Evolutionary conservation across 2,329 filamentous ascomycete species (phyloP), one percentile per base, ranked within the genome.

Genomic region (Stenocarpella maydis): DNA sequence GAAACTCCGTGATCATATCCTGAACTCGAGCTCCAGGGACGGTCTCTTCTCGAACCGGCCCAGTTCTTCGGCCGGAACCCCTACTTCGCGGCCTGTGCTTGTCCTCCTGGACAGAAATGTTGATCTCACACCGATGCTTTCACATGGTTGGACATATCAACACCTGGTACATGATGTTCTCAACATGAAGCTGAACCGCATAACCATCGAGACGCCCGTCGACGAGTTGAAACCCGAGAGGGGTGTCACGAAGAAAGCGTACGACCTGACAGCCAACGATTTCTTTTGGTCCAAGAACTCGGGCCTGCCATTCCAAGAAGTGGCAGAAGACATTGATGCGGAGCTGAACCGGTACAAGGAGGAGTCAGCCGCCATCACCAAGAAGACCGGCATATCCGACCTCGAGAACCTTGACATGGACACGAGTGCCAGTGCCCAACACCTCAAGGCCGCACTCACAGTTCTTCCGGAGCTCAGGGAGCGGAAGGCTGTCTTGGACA

Each of bases 281-380:
- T 98, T 97, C 80, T 99, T 99, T 83, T 99, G 96, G 96, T 88
- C 91, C 71, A 94, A 94, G 78, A 98, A 99, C 78, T 93, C 96
- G 1, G 89, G 92, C 9, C 86, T 93, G 24, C 95, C 96, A 1
- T 98, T 99, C 76, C 96, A 70, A 37, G 68, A 71, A 63, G 70
- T 71, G n/a, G 70, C 69, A 47, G 71, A 72, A 64, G 71, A 72
- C 54, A 71, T 98, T 71, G 95, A 98, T 78, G 90, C 92, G 12
- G 95, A 99, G 78, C 87, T 98, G 77, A 95, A 93, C 66, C 91
- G 93, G 73, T 99, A 98, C 82, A 97, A 97, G 80, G 94, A 98
- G 72, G 96, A 99, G 76, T 95, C 95, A 2, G 93, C 91, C 66
- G 94, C 97, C 24, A 92, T 99, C 69, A 99, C 95, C 1, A 96